A percentile compares a stretch with the other conserved stretches of the same genome.
Evolutionary conservation across 345 rosid genomes (phyloP).

Genomic region (Eucalyptus pauciflora): DNA sequence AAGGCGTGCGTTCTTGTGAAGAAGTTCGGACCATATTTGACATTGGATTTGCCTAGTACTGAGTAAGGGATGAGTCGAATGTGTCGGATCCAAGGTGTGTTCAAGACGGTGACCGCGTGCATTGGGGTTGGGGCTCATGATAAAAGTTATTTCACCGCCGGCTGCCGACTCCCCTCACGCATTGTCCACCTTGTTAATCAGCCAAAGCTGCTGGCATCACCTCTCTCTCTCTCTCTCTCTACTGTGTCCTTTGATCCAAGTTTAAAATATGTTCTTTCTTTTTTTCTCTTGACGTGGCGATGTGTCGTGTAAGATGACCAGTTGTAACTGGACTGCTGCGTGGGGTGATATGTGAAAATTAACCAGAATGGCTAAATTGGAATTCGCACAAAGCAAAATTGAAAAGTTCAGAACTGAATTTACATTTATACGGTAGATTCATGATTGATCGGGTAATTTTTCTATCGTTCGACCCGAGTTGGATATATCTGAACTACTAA

Average conservation of each 20-base stretch:
- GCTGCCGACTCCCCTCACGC: background rate
- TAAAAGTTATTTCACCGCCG: background rate
- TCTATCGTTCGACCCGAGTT: background rate
- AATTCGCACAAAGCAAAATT: rapidly evolving
- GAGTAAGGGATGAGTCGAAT: background rate
- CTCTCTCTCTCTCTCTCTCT: background rate
- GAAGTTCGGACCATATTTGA: background rate
- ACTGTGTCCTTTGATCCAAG: no score
- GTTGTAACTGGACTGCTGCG: rapidly evolving
- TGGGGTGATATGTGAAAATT: no score
- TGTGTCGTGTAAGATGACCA: rapidly evolving
- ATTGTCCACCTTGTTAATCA: background rate
- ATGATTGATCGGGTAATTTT: no score
- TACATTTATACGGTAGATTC: rapidly evolving
- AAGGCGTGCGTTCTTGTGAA: background rate
- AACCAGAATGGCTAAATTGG: rapidly evolving
- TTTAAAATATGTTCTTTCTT: no score
- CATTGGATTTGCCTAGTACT: background rate
- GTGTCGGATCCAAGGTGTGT: background rate
- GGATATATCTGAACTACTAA: background rate
- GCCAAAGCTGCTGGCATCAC: background rate
- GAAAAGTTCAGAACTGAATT: rapidly evolving
- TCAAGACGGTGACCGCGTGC: background rate
- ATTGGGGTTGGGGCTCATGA: background rate
- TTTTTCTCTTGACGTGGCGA: rapidly evolving